A percentile compares a stretch with the other conserved stretches of the same genome.
These are phyloP conservation scores for Aspergillus leporis DNA, from an alignment of 495 filamentous ascomycete species.

Conservation along the genomic window DNA sequence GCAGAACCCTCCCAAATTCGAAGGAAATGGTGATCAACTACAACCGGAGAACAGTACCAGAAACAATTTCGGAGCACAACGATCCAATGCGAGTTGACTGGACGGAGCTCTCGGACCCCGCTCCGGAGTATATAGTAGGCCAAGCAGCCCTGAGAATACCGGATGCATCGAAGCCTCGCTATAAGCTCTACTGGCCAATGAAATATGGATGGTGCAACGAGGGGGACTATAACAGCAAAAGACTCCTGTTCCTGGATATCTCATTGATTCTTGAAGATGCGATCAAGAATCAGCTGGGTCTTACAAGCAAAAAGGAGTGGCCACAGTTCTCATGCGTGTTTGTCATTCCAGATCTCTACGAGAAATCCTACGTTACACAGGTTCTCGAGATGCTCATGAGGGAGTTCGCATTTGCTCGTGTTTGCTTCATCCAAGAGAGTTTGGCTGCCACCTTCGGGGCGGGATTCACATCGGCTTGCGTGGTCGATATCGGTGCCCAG, in stretches of 20 bases:
- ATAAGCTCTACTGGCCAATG: constrained; percentile 90
- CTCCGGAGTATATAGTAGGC: constrained; percentile 76
- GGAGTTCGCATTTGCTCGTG: constrained; percentile 81
- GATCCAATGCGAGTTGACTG: constrained; percentile 91
- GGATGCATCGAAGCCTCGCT: constrained; percentile 84
- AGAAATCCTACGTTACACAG: constrained; percentile 85
- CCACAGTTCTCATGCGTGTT: constrained; percentile 90
- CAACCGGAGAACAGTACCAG: constrained; percentile 77
- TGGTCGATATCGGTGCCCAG: constrained; percentile 95
- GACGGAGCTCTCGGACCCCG: constrained; percentile 76
- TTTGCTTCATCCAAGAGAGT: constrained; percentile 95
- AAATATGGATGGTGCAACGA: constrained; percentile 87
- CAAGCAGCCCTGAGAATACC: constrained; percentile 81
- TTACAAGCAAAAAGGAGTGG: constrained; percentile 79
- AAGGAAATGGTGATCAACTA: constrained; percentile 92
- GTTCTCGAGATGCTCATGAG: constrained; percentile 81
- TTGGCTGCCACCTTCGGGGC: constrained; percentile 95
- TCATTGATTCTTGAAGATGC: constrained; percentile 83
- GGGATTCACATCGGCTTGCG: constrained; percentile 86
- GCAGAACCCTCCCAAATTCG: constrained; percentile 89
- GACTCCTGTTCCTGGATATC: constrained; percentile 79
- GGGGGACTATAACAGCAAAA: constrained; percentile 75
- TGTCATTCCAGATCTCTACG: constrained; percentile 93
- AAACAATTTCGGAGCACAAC: constrained; percentile 89
- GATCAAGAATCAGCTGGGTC: constrained; percentile 75